These are phyloP conservation scores for Pseudogymnoascus sp. DNA, from an alignment of 2,329 filamentous ascomycete genomes.

Conservation along the genomic window DNA sequence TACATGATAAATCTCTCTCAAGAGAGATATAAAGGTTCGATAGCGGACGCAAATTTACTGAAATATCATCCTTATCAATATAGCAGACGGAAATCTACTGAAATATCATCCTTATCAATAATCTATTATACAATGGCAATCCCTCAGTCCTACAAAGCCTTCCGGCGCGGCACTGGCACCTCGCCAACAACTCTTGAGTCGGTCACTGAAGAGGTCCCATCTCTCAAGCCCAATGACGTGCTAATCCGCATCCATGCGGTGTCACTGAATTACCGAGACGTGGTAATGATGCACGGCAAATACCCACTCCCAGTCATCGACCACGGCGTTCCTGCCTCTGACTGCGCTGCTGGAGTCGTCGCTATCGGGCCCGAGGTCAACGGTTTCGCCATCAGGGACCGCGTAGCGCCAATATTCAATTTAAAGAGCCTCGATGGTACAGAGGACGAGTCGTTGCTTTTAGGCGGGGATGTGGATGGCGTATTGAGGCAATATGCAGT, in stretches of 20 bases:
- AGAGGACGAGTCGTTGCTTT: background rate
- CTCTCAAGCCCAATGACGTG: background rate
- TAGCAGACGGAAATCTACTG: no score
- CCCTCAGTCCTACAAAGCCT: background rate
- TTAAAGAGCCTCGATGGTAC: background rate
- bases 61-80: background rate
- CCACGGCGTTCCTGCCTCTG: background rate
- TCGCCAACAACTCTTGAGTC: background rate
- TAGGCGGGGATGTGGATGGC: background rate
- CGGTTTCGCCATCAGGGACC: background rate
- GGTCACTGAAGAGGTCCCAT: background rate
- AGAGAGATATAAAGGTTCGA: background rate
- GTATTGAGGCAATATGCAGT: background rate
- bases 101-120: no score
- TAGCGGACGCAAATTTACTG: background rate
- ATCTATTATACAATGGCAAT: background rate
- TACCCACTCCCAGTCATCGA: background rate
- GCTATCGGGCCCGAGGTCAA: background rate
- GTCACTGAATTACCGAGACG: conserved; percentile 1
- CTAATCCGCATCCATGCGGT: background rate
- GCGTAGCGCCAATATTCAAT: background rate
- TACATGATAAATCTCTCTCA: background rate
- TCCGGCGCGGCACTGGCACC: background rate
- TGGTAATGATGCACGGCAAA: background rate
- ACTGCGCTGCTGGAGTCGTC: background rate